Percentiles rank a stretch among this genome's conserved stretches.
phyloP scores from a whole-genome alignment of 257 asterid species.

The Paraleonurus japonicus region DNA sequence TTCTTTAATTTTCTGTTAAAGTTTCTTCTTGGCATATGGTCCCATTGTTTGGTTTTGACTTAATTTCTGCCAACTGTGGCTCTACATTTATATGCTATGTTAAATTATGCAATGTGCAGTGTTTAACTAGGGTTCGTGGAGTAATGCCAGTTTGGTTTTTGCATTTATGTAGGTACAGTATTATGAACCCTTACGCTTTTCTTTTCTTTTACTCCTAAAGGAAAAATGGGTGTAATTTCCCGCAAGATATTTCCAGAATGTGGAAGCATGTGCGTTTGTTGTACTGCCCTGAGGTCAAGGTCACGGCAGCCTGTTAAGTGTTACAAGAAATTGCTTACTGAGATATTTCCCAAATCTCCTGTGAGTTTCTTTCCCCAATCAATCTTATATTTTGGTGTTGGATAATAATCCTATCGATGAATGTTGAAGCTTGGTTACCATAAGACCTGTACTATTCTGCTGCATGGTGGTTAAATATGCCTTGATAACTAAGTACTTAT shows the following conservation, averaged over 20 bases:
- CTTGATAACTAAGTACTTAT: slow-evolving; percentile 24
- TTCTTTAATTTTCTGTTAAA: not conserved
- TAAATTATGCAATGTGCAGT: not conserved
- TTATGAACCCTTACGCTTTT: slow-evolving; percentile 1
- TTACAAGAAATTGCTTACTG: slow-evolving; percentile 92
- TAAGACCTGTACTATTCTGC: slow-evolving; percentile 16
- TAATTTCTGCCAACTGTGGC: not conserved
- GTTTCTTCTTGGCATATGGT: slow-evolving; percentile 8
- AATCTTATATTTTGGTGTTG: not conserved
- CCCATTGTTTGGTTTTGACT: not conserved
- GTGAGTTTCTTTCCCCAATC: slow-evolving; percentile 47
- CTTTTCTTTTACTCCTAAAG: slow-evolving; percentile 19
- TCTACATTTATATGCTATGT: slow-evolving; percentile 1
- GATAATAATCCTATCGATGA: not conserved
- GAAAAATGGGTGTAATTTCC: slow-evolving; percentile 84
- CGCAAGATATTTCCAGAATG: slow-evolving; percentile 96
- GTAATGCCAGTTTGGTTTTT: not conserved
- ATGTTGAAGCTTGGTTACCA: slow-evolving; percentile 8
- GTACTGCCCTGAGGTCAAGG: slow-evolving; percentile 96
- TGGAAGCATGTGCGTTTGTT: slow-evolving; percentile 97
- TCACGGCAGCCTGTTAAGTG: slow-evolving; percentile 98
- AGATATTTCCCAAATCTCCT: slow-evolving; percentile 83
- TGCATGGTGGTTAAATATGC: slow-evolving; percentile 28
- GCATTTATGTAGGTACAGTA: not conserved
- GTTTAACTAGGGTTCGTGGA: slow-evolving; percentile 8